phyloP scores from a whole-genome alignment of 495 filamentous ascomycete species.

The Talaromyces stipitatus region DNA sequence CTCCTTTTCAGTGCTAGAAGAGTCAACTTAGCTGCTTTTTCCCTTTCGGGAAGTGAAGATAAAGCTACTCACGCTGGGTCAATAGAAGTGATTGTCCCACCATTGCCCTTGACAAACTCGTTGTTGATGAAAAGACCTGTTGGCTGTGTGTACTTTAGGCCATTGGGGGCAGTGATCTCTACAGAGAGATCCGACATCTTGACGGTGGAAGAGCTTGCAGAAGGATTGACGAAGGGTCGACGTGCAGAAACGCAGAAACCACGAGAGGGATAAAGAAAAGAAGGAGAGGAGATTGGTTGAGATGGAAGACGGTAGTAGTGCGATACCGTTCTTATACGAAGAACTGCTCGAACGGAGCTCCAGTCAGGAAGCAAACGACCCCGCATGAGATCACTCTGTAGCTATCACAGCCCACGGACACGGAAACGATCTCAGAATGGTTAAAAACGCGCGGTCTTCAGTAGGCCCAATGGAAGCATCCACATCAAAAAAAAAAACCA shows the following conservation, averaged over 20 bases:
- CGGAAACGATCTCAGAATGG: no score
- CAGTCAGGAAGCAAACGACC: neutral
- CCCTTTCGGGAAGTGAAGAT: neutral
- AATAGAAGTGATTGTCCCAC: slow-evolving; percentile 64
- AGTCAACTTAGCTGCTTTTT: neutral
- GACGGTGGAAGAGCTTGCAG: neutral
- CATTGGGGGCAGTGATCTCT: slow-evolving; percentile 86
- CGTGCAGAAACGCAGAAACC: neutral
- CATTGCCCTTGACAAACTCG: slow-evolving; percentile 73
- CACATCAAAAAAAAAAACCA: neutral
- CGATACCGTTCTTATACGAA: neutral
- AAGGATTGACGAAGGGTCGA: neutral
- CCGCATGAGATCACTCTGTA: neutral
- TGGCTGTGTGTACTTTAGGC: slow-evolving; percentile 67
- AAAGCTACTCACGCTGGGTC: slow-evolving; percentile 64
- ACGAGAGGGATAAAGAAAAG: neutral
- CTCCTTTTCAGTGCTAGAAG: slow-evolving; percentile 57
- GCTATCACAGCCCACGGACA: no score
- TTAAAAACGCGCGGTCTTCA: no score
- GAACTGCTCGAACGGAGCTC: neutral
- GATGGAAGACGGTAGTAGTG: neutral
- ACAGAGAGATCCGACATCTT: slow-evolving; percentile 34
- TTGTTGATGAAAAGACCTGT: slow-evolving; percentile 91
- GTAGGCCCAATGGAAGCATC: neutral
- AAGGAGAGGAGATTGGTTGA: neutral